Evolutionary conservation across 371 early-diverging fungal genomes (phyloP).

Genomic region (Mucor racemosus): DNA sequence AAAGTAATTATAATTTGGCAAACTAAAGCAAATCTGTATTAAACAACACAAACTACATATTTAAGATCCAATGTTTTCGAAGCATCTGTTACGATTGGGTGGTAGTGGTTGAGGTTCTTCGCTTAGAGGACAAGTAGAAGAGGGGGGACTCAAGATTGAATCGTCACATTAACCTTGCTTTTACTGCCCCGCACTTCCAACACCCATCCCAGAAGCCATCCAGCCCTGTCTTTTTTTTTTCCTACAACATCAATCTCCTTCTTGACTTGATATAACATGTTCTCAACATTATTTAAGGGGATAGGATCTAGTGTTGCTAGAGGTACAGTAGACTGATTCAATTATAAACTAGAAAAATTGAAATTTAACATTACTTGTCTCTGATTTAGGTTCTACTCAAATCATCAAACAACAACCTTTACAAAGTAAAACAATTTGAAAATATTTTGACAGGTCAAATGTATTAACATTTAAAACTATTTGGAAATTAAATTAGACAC

Average conservation of each 20-base stretch:
- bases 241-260: neutral
- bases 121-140: no score
- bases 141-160: neutral
- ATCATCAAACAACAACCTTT: conserved; percentile 18
- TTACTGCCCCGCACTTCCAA: conserved; percentile 1
- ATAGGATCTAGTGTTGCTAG: conserved; percentile 14
- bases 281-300: conserved; percentile 27
- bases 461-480: neutral
- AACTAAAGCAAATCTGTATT: no score
- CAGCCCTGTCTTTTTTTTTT: conserved; percentile 8
- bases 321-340: conserved; percentile 8
- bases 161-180: conserved; percentile 4
- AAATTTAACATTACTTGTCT: neutral
- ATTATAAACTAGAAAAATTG: neutral
- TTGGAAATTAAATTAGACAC: conserved; percentile 13
- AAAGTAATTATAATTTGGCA: no score
- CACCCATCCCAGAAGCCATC: conserved; percentile 10
- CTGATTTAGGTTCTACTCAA: conserved; percentile 17
- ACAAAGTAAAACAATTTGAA: conserved; percentile 25
- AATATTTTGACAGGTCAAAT: neutral
- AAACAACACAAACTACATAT: no score
- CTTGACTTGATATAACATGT: conserved; percentile 15
- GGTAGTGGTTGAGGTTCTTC: neutral
- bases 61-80: no score
- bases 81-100: conserved; percentile 1